Evolutionary conservation across 2,329 filamentous ascomycete species (phyloP).

Genomic region (Ceratocystis albifundus): DNA sequence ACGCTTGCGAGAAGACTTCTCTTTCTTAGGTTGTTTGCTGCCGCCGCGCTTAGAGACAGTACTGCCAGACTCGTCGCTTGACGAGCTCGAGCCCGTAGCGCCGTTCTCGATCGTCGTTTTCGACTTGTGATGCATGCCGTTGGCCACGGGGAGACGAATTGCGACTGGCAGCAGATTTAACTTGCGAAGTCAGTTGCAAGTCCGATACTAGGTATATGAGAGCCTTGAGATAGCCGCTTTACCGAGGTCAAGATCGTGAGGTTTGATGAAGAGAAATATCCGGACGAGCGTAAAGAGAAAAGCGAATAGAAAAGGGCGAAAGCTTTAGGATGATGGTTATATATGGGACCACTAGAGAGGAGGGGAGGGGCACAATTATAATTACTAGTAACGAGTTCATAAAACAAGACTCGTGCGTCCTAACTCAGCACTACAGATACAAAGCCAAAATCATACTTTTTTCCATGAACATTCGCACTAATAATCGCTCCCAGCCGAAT

Average conservation of each 20-base stretch:
- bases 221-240: neutral
- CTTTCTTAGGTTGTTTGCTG: constrained; percentile 21
- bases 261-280: neutral
- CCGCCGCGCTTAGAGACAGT: constrained; percentile 19
- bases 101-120: constrained; percentile 1
- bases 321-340: constrained; percentile 2
- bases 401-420: neutral
- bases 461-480: neutral
- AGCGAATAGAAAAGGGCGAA: neutral
- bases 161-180: constrained; percentile 10
- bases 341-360: constrained; percentile 8
- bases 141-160: constrained; percentile 7
- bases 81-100: constrained; percentile 8
- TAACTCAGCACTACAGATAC: too few species aligned
- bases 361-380: neutral
- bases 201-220: neutral
- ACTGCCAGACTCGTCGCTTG: constrained; percentile 22
- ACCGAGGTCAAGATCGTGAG: neutral
- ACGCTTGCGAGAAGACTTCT: constrained; percentile 22
- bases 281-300: neutral
- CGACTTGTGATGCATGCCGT: constrained; percentile 14
- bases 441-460: too few species aligned
- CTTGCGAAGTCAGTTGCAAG: constrained; percentile 3
- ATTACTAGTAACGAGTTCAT: neutral
- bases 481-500: neutral